These are phyloP conservation scores for Cercospora berteroae DNA, from an alignment of 2,329 filamentous ascomycete species.

Conservation along the genomic window DNA sequence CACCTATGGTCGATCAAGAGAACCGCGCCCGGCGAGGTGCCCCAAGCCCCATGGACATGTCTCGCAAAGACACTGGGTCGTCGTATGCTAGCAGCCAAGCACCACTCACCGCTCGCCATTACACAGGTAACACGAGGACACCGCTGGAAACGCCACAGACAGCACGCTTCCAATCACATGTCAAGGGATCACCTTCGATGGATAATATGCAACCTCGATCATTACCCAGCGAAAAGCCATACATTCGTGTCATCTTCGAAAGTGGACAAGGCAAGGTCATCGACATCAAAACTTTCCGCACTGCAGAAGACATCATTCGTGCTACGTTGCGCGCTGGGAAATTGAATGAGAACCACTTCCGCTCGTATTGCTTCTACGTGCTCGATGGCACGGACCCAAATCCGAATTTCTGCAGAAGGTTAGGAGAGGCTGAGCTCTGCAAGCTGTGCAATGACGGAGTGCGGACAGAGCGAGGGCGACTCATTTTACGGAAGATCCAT, in stretches of 20 bases:
- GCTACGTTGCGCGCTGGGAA: slow-evolving; percentile 85
- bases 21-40: slow-evolving; percentile 54
- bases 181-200: slow-evolving; percentile 77
- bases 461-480: slow-evolving; percentile 79
- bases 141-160: slow-evolving; percentile 63
- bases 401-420: slow-evolving; percentile 72
- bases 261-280: slow-evolving; percentile 90
- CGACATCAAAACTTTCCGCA: slow-evolving; percentile 87
- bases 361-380: slow-evolving; percentile 96
- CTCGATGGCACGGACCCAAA: slow-evolving; percentile 82
- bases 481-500: slow-evolving; percentile 91
- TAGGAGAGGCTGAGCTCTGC: slow-evolving; percentile 85
- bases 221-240: slow-evolving; percentile 78
- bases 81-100: slow-evolving; percentile 46
- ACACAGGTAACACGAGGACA: slow-evolving; percentile 45
- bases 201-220: slow-evolving; percentile 67
- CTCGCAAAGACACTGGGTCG: slow-evolving; percentile 50
- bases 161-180: slow-evolving; percentile 65
- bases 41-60: slow-evolving; percentile 56
- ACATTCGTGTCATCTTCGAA: slow-evolving; percentile 91
- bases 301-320: slow-evolving; percentile 87
- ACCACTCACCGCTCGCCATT: slow-evolving; percentile 43
- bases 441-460: slow-evolving; percentile 84
- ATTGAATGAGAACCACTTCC: slow-evolving; percentile 83
- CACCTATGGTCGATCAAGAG: slow-evolving; percentile 63